Base-by-base conservation (phyloP, 1,284 basidiomycete genomes). In the Pseudozyma sp. region DNA sequence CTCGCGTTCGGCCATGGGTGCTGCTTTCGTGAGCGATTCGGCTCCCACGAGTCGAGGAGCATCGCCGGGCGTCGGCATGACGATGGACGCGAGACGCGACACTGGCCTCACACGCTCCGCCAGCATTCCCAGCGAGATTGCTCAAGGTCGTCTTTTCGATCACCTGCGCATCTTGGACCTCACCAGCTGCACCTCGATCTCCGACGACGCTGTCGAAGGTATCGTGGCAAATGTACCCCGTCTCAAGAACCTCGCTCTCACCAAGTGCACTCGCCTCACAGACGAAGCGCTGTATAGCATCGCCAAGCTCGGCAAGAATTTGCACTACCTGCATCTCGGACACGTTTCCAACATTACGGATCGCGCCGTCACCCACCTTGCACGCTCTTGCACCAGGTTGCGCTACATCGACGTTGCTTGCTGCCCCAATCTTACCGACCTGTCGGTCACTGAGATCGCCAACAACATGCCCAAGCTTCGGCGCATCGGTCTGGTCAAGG, bases 331-430 rank as follows among this genome's bases (percentile, higher is more conserved):
- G 42, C 97, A 99, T 84, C 88, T 99, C 13, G 97, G 95, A 0
- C 97, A 99, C 86, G 92, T 94, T 50, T 86, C 88, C 34, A 88
- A 81, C 77, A 94, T 99, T 74, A 97, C 95, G 3, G 97, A 99
- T 84, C 89, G 89, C 30, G 94, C 92, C 7, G 91, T 99, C 40
- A 91, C 90, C 54, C 89, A 89, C 9, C 87, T 99, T 16, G 94
- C 94, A 4, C 88, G 93, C 43, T 89, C 89, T 24, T 99, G 97
- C 85, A 95, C 93, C 0, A 88, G 97, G n/a, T 85, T 99, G 61
- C 88, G 97, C 75, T 99, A 99, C 84, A 91, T 99, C 66, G 97
- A 99, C 84, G 90, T 99, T 72, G 97, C 97, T 5, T 96, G 95
- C 94, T 99, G 96, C 79, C 87, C 89, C 2, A 88, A 90, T 44